These are phyloP conservation scores for Toxoplasma gondii DNA, from an alignment of 169 alveolate species.

Conservation along the genomic window DNA sequence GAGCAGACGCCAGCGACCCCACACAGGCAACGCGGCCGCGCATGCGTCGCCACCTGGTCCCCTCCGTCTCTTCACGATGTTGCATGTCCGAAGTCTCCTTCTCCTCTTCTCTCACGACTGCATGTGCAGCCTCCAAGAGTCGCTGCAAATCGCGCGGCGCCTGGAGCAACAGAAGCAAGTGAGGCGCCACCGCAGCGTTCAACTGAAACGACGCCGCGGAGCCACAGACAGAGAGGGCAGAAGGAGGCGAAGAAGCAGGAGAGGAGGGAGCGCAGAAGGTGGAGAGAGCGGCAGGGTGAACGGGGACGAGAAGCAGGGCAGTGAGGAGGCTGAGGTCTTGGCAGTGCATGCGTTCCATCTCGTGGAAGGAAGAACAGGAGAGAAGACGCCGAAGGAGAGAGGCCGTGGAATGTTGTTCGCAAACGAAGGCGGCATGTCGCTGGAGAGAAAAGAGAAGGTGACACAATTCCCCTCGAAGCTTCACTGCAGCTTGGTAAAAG, in stretches of 20 bases:
- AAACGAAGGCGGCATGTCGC: not conserved
- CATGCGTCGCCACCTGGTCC: too few relatives aligned
- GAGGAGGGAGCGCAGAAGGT: not conserved
- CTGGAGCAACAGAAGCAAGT: conserved; percentile 38
- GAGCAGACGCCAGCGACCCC: too few relatives aligned
- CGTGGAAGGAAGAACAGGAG: not conserved
- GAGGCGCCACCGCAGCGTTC: conserved; percentile 37
- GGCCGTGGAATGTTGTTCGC: not conserved
- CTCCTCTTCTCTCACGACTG: not conserved
- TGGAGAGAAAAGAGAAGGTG: conserved; percentile 29
- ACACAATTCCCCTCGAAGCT: conserved; percentile 46
- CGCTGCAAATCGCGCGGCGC: conserved; percentile 56
- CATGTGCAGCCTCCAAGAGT: not conserved
- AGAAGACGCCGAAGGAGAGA: conserved; percentile 12
- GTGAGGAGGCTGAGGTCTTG: not conserved
- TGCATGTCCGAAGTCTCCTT: not conserved
- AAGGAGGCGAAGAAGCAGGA: not conserved
- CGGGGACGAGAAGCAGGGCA: not conserved
- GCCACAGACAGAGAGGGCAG: not conserved
- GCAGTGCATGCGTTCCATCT: not conserved
- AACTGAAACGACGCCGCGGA: not conserved
- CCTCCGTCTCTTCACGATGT: not conserved
- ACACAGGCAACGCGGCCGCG: too few relatives aligned
- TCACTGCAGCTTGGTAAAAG: not conserved
- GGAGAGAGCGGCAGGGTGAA: not conserved